These are phyloP conservation scores for Celoporthe dispersa DNA, from an alignment of 2,329 filamentous ascomycete species.

Conservation along the genomic window DNA sequence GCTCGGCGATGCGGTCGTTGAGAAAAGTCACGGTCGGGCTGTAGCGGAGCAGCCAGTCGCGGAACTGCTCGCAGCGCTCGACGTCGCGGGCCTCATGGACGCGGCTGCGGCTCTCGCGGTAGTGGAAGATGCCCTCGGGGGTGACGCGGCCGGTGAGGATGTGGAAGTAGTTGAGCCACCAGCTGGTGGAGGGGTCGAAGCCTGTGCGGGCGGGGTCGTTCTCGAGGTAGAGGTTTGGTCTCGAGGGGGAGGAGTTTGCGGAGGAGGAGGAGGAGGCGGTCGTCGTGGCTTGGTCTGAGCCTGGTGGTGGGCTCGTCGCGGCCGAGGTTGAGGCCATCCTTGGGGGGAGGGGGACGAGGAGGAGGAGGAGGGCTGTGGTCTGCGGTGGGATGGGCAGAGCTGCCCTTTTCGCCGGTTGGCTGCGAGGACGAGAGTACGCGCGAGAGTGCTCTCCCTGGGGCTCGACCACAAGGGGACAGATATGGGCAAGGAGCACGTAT, in stretches of 20 bases:
- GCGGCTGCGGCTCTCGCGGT: constrained; percentile 76
- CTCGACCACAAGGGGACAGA: neutral
- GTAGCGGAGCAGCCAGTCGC: constrained; percentile 83
- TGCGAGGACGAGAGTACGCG: neutral
- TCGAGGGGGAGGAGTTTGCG: constrained; percentile 12
- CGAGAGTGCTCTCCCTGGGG: neutral
- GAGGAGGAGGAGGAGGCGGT: constrained; percentile 8
- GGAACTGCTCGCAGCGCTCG: constrained; percentile 77
- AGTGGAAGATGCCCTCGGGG: constrained; percentile 70
- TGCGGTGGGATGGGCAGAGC: neutral
- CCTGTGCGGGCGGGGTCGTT: constrained; percentile 66
- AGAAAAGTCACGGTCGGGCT: constrained; percentile 88
- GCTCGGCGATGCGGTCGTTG: constrained; percentile 75
- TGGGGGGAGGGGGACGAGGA: constrained; percentile 5
- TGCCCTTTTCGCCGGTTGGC: neutral
- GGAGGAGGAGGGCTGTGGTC: neutral
- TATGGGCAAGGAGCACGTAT: neutral
- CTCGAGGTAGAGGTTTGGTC: constrained; percentile 44
- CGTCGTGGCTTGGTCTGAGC: constrained; percentile 14
- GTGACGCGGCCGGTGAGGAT: constrained; percentile 77
- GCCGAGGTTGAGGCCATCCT: constrained; percentile 30
- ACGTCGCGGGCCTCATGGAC: constrained; percentile 79
- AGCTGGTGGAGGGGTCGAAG: constrained; percentile 63
- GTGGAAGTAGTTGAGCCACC: constrained; percentile 86
- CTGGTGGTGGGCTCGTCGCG: constrained; percentile 14